phyloP scores from a whole-genome alignment of 2,329 filamentous ascomycete species.

The Byssochlamys sp. region DNA sequence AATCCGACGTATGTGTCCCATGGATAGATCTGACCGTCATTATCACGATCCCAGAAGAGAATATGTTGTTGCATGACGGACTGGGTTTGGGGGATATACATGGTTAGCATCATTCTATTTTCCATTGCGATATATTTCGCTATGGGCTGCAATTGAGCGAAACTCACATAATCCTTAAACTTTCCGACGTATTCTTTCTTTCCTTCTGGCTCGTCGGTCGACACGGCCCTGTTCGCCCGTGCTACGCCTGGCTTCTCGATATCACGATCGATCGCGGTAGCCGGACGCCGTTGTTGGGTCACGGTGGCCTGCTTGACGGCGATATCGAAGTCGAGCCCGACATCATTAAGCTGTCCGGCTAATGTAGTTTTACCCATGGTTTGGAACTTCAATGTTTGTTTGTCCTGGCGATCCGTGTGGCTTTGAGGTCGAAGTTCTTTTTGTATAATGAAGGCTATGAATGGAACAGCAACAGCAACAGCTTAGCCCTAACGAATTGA shows the following conservation, averaged over 20 bases:
- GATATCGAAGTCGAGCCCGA: neutral
- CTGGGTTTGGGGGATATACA: conserved; percentile 1
- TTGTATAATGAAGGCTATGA: no score
- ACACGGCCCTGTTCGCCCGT: neutral
- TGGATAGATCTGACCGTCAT: conserved; percentile 33
- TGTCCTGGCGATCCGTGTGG: no score
- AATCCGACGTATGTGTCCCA: conserved; percentile 34
- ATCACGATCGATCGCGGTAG: neutral
- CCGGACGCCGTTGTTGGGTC: neutral
- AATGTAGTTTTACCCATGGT: no score
- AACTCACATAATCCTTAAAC: neutral
- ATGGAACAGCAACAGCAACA: no score
- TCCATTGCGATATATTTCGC: neutral
- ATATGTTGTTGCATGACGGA: conserved; percentile 34
- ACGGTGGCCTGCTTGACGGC: neutral
- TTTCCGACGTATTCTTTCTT: neutral
- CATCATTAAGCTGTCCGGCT: neutral
- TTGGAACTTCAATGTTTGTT: no score
- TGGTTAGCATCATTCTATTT: neutral
- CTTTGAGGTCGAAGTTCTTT: no score
- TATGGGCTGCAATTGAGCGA: no score
- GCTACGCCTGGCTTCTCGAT: neutral
- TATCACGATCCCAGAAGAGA: conserved; percentile 36
- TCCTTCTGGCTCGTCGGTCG: neutral
- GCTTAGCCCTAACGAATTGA: no score